These are phyloP conservation scores for Collybia sordida DNA, from an alignment of 768 basidiomycete species.

Conservation along the genomic window DNA sequence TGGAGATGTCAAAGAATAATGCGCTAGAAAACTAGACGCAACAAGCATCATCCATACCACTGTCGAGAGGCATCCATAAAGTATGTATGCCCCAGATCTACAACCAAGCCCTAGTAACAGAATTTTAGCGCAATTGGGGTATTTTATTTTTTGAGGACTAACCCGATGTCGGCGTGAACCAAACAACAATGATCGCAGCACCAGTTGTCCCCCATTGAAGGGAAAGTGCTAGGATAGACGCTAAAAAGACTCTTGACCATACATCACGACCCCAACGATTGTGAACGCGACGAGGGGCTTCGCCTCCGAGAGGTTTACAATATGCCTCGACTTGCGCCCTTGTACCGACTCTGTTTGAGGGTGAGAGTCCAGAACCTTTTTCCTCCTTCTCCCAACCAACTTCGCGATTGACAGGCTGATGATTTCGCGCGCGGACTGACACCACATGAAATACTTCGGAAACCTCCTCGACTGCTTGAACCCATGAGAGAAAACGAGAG, in stretches of 20 bases:
- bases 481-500: slow-evolving; percentile 27
- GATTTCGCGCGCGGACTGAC: slow-evolving; percentile 12
- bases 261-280: slow-evolving; percentile 15
- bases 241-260: slow-evolving; percentile 19
- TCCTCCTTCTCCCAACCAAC: slow-evolving; percentile 14
- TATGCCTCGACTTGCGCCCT: slow-evolving; percentile 17
- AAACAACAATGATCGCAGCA: slow-evolving; percentile 22
- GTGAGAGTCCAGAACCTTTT: neutral
- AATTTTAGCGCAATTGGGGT: neutral
- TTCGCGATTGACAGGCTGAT: slow-evolving; percentile 16
- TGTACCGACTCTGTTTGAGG: slow-evolving; percentile 17
- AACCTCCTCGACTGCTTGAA: slow-evolving; percentile 22
- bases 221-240: slow-evolving; percentile 18
- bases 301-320: slow-evolving; percentile 4
- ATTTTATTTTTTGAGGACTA: neutral
- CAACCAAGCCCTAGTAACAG: slow-evolving; percentile 28
- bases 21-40: slow-evolving; percentile 26
- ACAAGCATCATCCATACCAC: slow-evolving; percentile 30
- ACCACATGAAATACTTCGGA: slow-evolving; percentile 21
- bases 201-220: slow-evolving; percentile 31
- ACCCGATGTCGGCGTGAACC: slow-evolving; percentile 25
- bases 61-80: slow-evolving; percentile 30
- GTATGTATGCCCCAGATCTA: slow-evolving; percentile 27
- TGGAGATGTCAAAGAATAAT: slow-evolving; percentile 16
- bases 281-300: neutral